Conservation (phyloP, 1,284 basidiomycete species). For the Clitocybe nebularis region DNA sequence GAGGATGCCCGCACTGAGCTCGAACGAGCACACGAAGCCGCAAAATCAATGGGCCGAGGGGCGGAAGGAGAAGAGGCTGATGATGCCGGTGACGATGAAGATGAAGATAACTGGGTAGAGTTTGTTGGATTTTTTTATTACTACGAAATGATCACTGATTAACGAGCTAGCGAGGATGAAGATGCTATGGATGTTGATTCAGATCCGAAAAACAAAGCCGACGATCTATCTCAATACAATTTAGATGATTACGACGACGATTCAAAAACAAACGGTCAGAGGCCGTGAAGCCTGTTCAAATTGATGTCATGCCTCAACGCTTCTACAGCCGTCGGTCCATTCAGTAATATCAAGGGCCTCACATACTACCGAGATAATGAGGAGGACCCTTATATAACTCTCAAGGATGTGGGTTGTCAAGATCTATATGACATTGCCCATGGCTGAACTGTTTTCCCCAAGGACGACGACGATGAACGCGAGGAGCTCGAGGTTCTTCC, state of each 20-base stretch:
- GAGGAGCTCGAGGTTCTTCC: constrained; percentile 89
- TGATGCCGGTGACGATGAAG: constrained; percentile 49
- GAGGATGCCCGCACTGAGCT: constrained; percentile 86
- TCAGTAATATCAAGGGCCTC: constrained; percentile 95
- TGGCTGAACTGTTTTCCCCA: neutral
- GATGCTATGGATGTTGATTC: constrained; percentile 69
- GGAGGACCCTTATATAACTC: constrained; percentile 96
- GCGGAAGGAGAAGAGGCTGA: constrained; percentile 58
- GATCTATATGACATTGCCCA: no score
- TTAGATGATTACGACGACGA: constrained; percentile 95
- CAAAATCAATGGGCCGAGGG: constrained; percentile 65
- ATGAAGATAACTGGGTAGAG: constrained; percentile 76
- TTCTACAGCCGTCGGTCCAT: constrained; percentile 73
- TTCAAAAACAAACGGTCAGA: constrained; percentile 53
- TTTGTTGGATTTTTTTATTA: constrained; percentile 43
- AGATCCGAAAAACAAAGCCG: constrained; percentile 44
- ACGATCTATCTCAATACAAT: constrained; percentile 90
- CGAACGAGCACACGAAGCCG: constrained; percentile 77
- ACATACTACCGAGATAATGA: constrained; percentile 89
- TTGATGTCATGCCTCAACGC: constrained; percentile 5
- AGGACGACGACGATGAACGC: constrained; percentile 82
- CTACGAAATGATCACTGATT: constrained; percentile 21
- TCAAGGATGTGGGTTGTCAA: constrained; percentile 79
- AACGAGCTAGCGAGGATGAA: constrained; percentile 41
- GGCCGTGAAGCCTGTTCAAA: constrained; percentile 2